Evolutionary conservation across 495 filamentous ascomycete species (phyloP).

Genomic region (Aspergillus avenaceus): DNA sequence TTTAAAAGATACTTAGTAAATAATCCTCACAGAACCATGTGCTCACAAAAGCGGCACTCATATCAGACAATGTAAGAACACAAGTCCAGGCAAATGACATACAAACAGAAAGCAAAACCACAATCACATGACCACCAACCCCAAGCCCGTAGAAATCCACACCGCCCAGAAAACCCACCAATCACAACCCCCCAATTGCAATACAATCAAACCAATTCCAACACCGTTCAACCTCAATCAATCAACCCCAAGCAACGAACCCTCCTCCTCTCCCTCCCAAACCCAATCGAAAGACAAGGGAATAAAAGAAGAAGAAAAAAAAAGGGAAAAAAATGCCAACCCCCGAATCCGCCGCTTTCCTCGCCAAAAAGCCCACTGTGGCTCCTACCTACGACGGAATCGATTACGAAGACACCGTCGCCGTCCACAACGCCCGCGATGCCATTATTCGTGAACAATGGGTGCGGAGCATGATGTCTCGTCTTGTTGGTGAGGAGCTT

Average conservation of each 20-base stretch:
- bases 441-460: conserved; percentile 94
- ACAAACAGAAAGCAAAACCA: too few relatives aligned
- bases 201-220: conserved; percentile 6
- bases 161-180: conserved; percentile 15
- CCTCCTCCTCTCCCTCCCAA: not conserved
- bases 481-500: conserved; percentile 88
- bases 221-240: conserved; percentile 2
- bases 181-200: conserved; percentile 20
- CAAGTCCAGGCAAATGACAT: too few relatives aligned
- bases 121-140: conserved; percentile 3
- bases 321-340: conserved; percentile 61
- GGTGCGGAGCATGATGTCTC: conserved; percentile 95
- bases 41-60: too few relatives aligned
- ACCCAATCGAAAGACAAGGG: not conserved
- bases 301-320: not conserved
- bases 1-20: too few relatives aligned
- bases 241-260: conserved; percentile 1
- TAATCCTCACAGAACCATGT: too few relatives aligned
- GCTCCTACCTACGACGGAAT: conserved; percentile 94
- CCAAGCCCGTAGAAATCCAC: not conserved
- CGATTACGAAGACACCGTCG: conserved; percentile 88
- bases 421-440: conserved; percentile 90
- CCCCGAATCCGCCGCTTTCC: conserved; percentile 87
- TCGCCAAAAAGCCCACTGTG: conserved; percentile 91
- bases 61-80: too few relatives aligned